A percentile compares a stretch with the other conserved stretches of the same genome.
phyloP scores from a whole-genome alignment of 225 moss, liverwort and hornwort species.

The Thuidium tamariscinum region DNA sequence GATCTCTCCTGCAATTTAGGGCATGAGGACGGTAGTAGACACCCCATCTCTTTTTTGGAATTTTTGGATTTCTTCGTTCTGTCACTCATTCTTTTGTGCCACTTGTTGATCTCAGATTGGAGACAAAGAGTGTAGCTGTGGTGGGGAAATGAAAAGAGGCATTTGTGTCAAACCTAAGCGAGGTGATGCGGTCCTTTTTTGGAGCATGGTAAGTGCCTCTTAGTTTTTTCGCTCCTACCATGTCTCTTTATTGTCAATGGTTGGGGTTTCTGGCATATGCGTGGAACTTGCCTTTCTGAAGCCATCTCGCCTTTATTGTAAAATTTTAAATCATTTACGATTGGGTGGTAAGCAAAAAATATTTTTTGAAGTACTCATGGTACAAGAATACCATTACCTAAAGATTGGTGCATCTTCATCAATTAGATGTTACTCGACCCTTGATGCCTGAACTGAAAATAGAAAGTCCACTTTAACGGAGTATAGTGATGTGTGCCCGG shows the following conservation, averaged over 20 bases:
- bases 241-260: neutral
- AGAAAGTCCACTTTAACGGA: neutral
- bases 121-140: slow-evolving; percentile 56
- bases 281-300: neutral
- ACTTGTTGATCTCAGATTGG: slow-evolving; percentile 25
- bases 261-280: neutral
- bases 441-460: neutral
- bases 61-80: neutral
- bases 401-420: neutral
- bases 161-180: slow-evolving; percentile 50
- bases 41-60: neutral
- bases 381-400: neutral
- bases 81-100: neutral
- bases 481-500: neutral
- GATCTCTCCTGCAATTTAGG: neutral
- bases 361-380: neutral
- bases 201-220: slow-evolving; percentile 41
- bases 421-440: neutral
- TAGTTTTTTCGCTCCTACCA: neutral
- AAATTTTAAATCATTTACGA: neutral
- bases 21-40: neutral
- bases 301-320: neutral
- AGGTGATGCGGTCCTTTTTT: slow-evolving; percentile 57
- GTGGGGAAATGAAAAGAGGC: slow-evolving; percentile 55
- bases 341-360: neutral